phyloP scores from a whole-genome alignment of 148 eudicot genomes.

The Amaranthus hypochondriacus region DNA sequence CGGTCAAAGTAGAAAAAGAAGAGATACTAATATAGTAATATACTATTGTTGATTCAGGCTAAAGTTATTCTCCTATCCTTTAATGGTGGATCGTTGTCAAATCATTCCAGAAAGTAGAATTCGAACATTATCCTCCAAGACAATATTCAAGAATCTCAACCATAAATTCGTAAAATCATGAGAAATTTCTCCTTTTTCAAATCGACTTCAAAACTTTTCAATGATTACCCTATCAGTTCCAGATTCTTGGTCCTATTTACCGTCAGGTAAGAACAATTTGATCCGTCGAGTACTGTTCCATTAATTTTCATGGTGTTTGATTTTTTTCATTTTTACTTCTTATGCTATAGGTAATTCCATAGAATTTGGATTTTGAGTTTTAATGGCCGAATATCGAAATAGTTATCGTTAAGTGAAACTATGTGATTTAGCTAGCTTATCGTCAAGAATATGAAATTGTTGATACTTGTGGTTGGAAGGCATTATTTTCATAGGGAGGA shows the following conservation, averaged over 20 bases:
- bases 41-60: too few relatives aligned
- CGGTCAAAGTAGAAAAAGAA: too few relatives aligned
- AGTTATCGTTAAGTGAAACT: background rate
- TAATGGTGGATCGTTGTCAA: too few relatives aligned
- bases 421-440: background rate
- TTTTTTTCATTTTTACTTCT: background rate
- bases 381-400: too few relatives aligned
- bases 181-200: constrained; percentile 19
- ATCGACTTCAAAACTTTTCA: constrained; percentile 22
- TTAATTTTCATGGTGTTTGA: background rate
- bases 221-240: constrained; percentile 40
- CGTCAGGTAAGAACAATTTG: constrained; percentile 33
- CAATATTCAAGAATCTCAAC: too few relatives aligned
- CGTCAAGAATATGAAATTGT: background rate
- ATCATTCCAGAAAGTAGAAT: too few relatives aligned
- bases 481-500: background rate
- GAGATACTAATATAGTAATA: too few relatives aligned
- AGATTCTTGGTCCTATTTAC: constrained; percentile 45
- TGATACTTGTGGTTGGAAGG: background rate
- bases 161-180: background rate
- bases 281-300: background rate
- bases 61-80: too few relatives aligned
- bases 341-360: background rate
- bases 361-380: background rate
- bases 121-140: too few relatives aligned